phyloP scores from a whole-genome alignment of 495 filamentous ascomycete species.

The Penicillium arizonense region DNA sequence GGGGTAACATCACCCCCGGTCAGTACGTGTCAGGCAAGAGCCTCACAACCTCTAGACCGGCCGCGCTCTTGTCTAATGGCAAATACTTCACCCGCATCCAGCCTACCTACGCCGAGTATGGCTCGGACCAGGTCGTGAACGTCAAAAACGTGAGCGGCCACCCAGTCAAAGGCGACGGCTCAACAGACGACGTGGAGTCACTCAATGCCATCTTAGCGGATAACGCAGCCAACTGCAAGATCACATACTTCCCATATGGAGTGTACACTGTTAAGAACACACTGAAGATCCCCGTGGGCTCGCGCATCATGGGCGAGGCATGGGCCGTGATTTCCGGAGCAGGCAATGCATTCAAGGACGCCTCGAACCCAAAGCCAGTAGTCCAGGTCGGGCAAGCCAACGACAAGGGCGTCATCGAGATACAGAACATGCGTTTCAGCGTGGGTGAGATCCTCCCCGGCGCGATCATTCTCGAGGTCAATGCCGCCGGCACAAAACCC shows the following conservation, averaged over 20 bases:
- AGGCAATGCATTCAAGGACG: slow-evolving; percentile 50
- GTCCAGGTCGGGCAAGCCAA: slow-evolving; percentile 51
- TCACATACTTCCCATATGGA: slow-evolving; percentile 58
- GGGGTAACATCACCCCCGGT: slow-evolving; percentile 30
- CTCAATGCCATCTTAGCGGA: slow-evolving; percentile 46
- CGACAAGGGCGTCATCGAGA: slow-evolving; percentile 51
- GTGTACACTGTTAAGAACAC: slow-evolving; percentile 54
- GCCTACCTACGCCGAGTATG: slow-evolving; percentile 49
- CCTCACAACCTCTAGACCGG: slow-evolving; percentile 18
- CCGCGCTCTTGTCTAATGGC: slow-evolving; percentile 17
- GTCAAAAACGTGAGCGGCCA: slow-evolving; percentile 14
- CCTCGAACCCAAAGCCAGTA: slow-evolving; percentile 46
- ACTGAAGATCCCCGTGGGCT: slow-evolving; percentile 47
- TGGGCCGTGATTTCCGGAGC: slow-evolving; percentile 41
- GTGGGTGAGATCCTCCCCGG: slow-evolving; percentile 68
- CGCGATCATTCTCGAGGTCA: slow-evolving; percentile 70
- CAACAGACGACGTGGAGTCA: slow-evolving; percentile 12
- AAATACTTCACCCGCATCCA: slow-evolving; percentile 26
- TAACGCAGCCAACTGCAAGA: slow-evolving; percentile 25
- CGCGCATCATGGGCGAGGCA: slow-evolving; percentile 48
- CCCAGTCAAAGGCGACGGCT: slow-evolving; percentile 16
- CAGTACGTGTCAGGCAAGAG: slow-evolving; percentile 24
- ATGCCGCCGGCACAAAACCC: slow-evolving; percentile 46
- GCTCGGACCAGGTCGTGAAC: slow-evolving; percentile 22
- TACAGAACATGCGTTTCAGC: slow-evolving; percentile 52